phyloP scores from a whole-genome alignment of 164 flowering plant genomes.

The Tinospora cordifolia region DNA sequence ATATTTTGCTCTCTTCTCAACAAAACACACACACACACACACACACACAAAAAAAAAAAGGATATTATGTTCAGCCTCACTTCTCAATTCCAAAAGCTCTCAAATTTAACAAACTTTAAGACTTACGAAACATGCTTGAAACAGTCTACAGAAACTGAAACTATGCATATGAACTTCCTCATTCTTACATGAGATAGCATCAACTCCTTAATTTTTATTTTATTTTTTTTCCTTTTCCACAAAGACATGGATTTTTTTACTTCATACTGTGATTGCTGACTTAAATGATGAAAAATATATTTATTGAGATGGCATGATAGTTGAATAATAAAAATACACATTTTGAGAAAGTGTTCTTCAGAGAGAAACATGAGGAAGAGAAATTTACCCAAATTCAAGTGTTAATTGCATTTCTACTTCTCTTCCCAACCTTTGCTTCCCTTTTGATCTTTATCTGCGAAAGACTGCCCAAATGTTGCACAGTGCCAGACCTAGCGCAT shows the following conservation, averaged over 20 bases:
- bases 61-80: background rate
- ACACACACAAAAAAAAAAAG: too few relatives aligned
- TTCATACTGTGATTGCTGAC: background rate
- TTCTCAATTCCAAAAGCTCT: background rate
- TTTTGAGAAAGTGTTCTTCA: background rate
- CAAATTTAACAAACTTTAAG: background rate
- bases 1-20: too few relatives aligned
- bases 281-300: background rate
- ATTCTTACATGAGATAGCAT: background rate
- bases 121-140: background rate
- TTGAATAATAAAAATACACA: background rate
- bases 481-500: background rate
- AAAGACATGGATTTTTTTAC: background rate
- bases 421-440: slow-evolving; percentile 8
- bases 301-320: background rate
- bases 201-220: background rate
- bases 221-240: background rate
- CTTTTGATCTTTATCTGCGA: background rate
- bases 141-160: background rate
- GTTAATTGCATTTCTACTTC: slow-evolving; percentile 16
- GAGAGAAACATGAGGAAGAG: background rate
- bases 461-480: background rate
- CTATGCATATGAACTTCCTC: background rate
- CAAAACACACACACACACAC: too few relatives aligned
- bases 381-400: slow-evolving; percentile 21